A percentile compares a stretch with the other conserved stretches of the same genome.
Evolutionary conservation across 192 early-diverging fungal species (phyloP).

Genomic region (Backusella mclennaniae): DNA sequence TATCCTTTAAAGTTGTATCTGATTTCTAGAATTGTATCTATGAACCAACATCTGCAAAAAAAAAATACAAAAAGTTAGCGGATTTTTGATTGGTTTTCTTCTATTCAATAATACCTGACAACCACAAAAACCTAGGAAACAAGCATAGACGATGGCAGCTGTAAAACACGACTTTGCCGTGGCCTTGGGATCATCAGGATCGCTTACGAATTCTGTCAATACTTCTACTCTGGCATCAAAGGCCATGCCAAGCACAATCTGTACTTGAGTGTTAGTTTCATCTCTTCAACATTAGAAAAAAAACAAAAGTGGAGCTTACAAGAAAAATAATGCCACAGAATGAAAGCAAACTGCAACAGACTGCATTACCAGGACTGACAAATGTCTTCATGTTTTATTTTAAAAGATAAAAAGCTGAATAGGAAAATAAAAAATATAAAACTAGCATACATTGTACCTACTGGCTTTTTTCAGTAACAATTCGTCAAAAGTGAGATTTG

Average conservation of each 20-base stretch:
- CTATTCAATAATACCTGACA: conserved; percentile 40
- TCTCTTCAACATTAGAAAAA: neutral
- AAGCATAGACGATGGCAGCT: conserved; percentile 48
- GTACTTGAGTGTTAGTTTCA: neutral
- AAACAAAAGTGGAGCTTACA: conserved; percentile 18
- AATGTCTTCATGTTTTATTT: conserved; percentile 44
- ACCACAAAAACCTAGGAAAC: conserved; percentile 49
- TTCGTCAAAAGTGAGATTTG: too few relatives aligned
- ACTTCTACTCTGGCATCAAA: conserved; percentile 47
- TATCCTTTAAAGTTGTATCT: conserved; percentile 33
- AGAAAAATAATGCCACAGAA: conserved; percentile 52
- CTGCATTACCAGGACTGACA: conserved; percentile 44
- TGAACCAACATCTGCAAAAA: conserved; percentile 28
- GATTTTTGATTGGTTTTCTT: neutral
- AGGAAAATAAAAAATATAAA: too few relatives aligned
- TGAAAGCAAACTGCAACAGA: conserved; percentile 46
- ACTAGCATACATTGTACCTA: too few relatives aligned
- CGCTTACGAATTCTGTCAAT: conserved; percentile 42
- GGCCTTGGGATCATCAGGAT: conserved; percentile 45
- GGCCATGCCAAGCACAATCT: conserved; percentile 41
- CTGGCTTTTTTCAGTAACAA: too few relatives aligned
- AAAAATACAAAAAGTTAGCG: neutral
- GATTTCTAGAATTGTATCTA: conserved; percentile 36
- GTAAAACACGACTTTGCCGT: conserved; percentile 50
- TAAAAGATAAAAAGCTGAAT: too few relatives aligned